Base-by-base conservation (phyloP, 2,329 filamentous ascomycete species). In the Aspergillus costaricaensis region DNA sequence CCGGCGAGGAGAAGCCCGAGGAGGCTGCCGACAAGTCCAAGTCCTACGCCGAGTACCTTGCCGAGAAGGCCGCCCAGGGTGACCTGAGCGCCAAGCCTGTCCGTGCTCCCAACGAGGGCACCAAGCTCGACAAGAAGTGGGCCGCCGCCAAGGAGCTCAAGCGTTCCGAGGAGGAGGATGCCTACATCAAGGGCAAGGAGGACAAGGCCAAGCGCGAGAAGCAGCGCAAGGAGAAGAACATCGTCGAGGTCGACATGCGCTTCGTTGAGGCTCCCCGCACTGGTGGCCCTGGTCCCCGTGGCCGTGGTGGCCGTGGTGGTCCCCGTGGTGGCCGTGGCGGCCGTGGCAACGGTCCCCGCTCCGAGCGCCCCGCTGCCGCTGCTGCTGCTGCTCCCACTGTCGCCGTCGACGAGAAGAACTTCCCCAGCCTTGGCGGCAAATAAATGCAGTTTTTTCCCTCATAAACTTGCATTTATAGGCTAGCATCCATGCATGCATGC, bases 21-120 rank as follows among this genome's bases (percentile, higher is more conserved):
- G 87, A 91, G 81, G 83, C 86, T 53, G 89, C 92, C 81, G 91
- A 96, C 79, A 96, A 95, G 86, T 87, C 85, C 82, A 89, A 96
- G 83, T 95, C 92, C 58, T 96, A 93, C 81, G 82, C 86, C 74
- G 91, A 95, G 69, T 99, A 96, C 84, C 86, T 96, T 57, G 91
- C 88, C 75, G 87, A 91, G 77, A 84, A 83, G 75, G 86, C 86
- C 61, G 85, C 87, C 79, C 93, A 92, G 83, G 85, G 86, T 67
- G 84, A 83, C 70, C 79, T 83, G 66, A 86, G 85, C 70, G 79
- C 81, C 70, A 85, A 88, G 72, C 86, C 91, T 73, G 85, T 92
- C 75, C 94, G 95, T 82, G 88, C 92, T 83, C 83, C 94, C 79
- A 97, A 98, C 84, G 93, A 97, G 84, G 93, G 93, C 74, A 86